Conservation (phyloP, 2,329 filamentous ascomycete species). For the Emergomyces pasteurianus region DNA sequence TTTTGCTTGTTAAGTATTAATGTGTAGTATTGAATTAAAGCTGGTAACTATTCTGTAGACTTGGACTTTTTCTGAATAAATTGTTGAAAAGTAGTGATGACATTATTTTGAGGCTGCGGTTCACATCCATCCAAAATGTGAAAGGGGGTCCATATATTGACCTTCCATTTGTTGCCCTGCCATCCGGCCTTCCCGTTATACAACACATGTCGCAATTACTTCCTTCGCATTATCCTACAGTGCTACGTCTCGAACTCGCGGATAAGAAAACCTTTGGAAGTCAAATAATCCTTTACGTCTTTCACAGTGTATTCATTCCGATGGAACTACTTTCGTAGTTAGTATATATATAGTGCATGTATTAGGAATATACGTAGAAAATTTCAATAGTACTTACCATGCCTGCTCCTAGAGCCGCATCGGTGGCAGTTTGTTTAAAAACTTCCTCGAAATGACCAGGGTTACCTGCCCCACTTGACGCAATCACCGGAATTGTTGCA, state of each 20-base stretch:
- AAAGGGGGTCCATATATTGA: too few species aligned
- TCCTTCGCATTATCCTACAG: background rate
- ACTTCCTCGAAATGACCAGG: constrained; percentile 85
- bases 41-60: too few species aligned
- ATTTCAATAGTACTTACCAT: constrained; percentile 48
- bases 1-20: too few species aligned
- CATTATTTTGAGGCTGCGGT: background rate
- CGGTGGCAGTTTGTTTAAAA: constrained; percentile 71
- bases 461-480: constrained; percentile 80
- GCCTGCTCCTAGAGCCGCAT: constrained; percentile 86
- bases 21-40: too few species aligned
- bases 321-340: constrained; percentile 53
- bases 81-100: background rate
- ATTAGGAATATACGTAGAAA: constrained; percentile 5
- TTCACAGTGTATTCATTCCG: constrained; percentile 86
- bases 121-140: background rate
- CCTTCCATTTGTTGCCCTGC: too few species aligned
- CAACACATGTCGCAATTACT: background rate
- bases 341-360: background rate
- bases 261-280: constrained; percentile 60
- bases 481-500: constrained; percentile 86
- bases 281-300: constrained; percentile 79
- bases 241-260: constrained; percentile 56
- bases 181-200: too few species aligned
- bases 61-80: background rate